Evolutionary conservation across 2,329 filamentous ascomycete genomes (phyloP).

Genomic region (Dactylellina drechsleri): DNA sequence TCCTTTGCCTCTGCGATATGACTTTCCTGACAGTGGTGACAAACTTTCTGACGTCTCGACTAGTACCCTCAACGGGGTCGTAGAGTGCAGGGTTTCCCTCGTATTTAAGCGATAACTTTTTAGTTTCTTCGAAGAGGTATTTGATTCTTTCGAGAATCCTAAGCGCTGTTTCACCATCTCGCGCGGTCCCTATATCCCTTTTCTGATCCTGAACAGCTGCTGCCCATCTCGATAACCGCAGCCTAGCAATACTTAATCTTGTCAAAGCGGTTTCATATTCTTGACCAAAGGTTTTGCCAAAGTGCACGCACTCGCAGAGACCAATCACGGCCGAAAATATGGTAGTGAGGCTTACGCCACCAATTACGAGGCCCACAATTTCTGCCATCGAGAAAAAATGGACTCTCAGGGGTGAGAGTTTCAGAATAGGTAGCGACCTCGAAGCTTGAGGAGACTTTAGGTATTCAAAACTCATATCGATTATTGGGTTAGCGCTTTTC

Average conservation of each 20-base stretch:
- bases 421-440: background rate
- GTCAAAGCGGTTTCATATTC: slow-evolving; percentile 26
- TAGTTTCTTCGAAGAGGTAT: slow-evolving; percentile 11
- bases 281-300: slow-evolving; percentile 27
- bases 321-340: slow-evolving; percentile 27
- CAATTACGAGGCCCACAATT: slow-evolving; percentile 22
- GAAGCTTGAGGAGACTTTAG: background rate
- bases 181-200: background rate
- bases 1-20: slow-evolving; percentile 15
- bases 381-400: slow-evolving; percentile 6
- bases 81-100: slow-evolving; percentile 13
- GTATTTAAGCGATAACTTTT: slow-evolving; percentile 20
- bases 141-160: slow-evolving; percentile 17
- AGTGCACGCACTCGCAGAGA: slow-evolving; percentile 29
- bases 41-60: slow-evolving; percentile 8
- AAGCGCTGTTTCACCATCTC: slow-evolving; percentile 10
- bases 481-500: background rate
- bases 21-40: slow-evolving; percentile 13
- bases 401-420: background rate
- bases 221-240: slow-evolving; percentile 20
- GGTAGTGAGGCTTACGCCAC: slow-evolving; percentile 22
- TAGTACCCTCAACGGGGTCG: slow-evolving; percentile 7
- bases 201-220: slow-evolving; percentile 11
- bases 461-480: background rate
- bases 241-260: slow-evolving; percentile 17